A percentile compares a stretch with the other conserved stretches of the same genome.
Evolutionary conservation across 768 basidiomycete genomes (phyloP).

Genomic region (Lentinus brumalis): DNA sequence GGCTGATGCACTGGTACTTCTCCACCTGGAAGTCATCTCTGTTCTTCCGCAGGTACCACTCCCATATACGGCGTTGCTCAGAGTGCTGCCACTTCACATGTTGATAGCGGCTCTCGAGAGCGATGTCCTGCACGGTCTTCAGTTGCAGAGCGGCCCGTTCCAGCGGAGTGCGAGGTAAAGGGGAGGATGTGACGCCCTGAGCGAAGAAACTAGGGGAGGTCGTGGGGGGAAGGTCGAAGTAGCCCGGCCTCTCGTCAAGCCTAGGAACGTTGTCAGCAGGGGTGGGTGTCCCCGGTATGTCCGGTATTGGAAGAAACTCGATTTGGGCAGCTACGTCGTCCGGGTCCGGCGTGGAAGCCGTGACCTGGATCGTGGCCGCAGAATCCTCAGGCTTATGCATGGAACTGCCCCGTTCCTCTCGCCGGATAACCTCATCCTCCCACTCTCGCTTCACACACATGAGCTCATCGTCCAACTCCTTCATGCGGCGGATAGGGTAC

Average conservation of each 20-base stretch:
- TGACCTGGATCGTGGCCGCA: conserved; percentile 26
- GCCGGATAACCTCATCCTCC: conserved; percentile 83
- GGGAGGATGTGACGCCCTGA: conserved; percentile 32
- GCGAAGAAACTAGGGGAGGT: conserved; percentile 31
- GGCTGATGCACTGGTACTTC: conserved; percentile 87
- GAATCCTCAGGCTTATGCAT: conserved; percentile 47
- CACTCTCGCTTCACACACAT: conserved; percentile 68
- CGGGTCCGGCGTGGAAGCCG: conserved; percentile 23
- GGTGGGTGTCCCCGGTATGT: conserved; percentile 42
- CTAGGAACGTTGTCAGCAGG: conserved; percentile 30
- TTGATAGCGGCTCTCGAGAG: conserved; percentile 69
- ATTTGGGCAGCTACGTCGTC: conserved; percentile 71
- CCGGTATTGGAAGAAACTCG: conserved; percentile 48
- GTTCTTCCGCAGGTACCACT: conserved; percentile 92
- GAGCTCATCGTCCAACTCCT: conserved; percentile 82
- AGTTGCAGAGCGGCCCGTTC: conserved; percentile 47
- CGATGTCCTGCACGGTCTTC: conserved; percentile 70
- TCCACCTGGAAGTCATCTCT: conserved; percentile 85
- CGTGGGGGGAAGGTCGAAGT: conserved; percentile 43
- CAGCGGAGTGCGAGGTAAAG: conserved; percentile 34
- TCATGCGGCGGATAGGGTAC: conserved; percentile 84
- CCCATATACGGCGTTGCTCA: conserved; percentile 90
- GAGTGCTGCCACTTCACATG: conserved; percentile 79
- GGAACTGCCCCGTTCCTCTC: conserved; percentile 64
- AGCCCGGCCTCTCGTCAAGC: conserved; percentile 38